phyloP scores from a whole-genome alignment of 495 filamentous ascomycete genomes.

The Neurospora tetraspora region DNA sequence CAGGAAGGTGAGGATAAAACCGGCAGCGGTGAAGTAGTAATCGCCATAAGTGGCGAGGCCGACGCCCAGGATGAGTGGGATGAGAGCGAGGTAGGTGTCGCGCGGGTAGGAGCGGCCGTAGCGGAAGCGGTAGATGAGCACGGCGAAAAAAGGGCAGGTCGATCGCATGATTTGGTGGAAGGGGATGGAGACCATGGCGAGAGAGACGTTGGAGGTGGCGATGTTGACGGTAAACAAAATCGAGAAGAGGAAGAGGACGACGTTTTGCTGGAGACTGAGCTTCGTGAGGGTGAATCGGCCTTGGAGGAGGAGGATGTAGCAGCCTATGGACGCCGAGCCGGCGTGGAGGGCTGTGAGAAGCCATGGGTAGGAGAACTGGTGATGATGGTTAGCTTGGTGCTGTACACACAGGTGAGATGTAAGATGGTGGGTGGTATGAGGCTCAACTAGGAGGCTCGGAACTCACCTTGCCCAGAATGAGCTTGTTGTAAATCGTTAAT shows the following conservation, averaged over 20 bases:
- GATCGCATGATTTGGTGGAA: constrained; percentile 53
- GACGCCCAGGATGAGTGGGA: constrained; percentile 48
- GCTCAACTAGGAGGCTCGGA: background rate
- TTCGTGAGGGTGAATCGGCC: constrained; percentile 38
- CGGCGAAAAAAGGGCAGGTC: constrained; percentile 44
- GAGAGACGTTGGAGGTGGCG: constrained; percentile 46
- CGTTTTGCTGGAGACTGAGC: constrained; percentile 35
- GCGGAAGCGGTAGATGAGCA: constrained; percentile 42
- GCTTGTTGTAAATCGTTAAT: constrained; percentile 47
- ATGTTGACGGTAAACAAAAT: constrained; percentile 51
- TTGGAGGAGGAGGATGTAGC: constrained; percentile 32
- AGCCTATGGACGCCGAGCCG: constrained; percentile 39
- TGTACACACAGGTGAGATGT: background rate
- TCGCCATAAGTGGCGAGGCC: constrained; percentile 47
- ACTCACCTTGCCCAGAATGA: constrained; percentile 40
- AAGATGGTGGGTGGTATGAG: background rate
- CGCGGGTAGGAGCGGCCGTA: constrained; percentile 38
- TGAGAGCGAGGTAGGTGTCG: constrained; percentile 44
- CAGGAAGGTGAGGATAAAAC: constrained; percentile 43
- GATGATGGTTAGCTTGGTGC: background rate
- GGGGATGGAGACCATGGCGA: constrained; percentile 45
- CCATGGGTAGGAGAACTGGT: constrained; percentile 46
- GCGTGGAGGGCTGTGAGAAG: constrained; percentile 46
- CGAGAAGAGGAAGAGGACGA: constrained; percentile 41
- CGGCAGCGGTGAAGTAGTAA: constrained; percentile 44